Evolutionary conservation across 2,329 filamentous ascomycete genomes (phyloP).

Genomic region (Ceratocystis cubensis): DNA sequence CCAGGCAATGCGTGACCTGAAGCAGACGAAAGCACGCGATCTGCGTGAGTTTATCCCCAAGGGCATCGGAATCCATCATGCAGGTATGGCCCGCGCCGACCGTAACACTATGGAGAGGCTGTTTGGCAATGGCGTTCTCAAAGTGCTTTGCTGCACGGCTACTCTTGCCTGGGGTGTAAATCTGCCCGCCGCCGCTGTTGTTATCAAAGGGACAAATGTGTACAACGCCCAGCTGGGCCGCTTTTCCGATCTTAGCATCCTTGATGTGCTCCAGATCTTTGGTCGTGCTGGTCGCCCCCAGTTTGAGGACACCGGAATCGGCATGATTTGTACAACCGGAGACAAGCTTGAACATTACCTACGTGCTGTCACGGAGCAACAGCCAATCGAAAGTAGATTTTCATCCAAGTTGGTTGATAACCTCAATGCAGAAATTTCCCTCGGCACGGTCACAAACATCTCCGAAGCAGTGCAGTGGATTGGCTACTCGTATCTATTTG

Average conservation of each 20-base stretch:
- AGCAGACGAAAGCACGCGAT: slow-evolving; percentile 71
- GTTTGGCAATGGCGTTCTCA: slow-evolving; percentile 83
- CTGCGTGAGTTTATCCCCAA: slow-evolving; percentile 80
- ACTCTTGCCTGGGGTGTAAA: slow-evolving; percentile 99
- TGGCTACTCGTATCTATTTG: slow-evolving; percentile 93
- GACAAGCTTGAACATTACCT: slow-evolving; percentile 88
- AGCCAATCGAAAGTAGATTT: slow-evolving; percentile 95
- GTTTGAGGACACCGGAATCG: slow-evolving; percentile 94
- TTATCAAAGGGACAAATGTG: slow-evolving; percentile 96
- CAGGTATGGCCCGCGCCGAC: slow-evolving; percentile 89
- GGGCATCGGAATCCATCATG: slow-evolving; percentile 89
- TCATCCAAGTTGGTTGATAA: slow-evolving; percentile 92
- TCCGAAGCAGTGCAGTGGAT: slow-evolving; percentile 93
- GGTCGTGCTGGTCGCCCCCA: slow-evolving; percentile 95
- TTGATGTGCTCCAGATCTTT: slow-evolving; percentile 96
- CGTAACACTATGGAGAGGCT: slow-evolving; percentile 90
- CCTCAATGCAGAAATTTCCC: slow-evolving; percentile 81
- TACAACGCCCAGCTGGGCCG: slow-evolving; percentile 96
- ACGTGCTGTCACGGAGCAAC: slow-evolving; percentile 83
- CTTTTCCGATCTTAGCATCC: slow-evolving; percentile 88
- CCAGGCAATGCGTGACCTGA: slow-evolving; percentile 69
- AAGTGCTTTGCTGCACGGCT: slow-evolving; percentile 94
- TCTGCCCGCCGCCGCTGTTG: slow-evolving; percentile 84
- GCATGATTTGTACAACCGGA: slow-evolving; percentile 95
- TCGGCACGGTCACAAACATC: slow-evolving; percentile 92